These are phyloP conservation scores for Boletus vermiculosoides DNA, from an alignment of 768 basidiomycete genomes.

Conservation along the genomic window DNA sequence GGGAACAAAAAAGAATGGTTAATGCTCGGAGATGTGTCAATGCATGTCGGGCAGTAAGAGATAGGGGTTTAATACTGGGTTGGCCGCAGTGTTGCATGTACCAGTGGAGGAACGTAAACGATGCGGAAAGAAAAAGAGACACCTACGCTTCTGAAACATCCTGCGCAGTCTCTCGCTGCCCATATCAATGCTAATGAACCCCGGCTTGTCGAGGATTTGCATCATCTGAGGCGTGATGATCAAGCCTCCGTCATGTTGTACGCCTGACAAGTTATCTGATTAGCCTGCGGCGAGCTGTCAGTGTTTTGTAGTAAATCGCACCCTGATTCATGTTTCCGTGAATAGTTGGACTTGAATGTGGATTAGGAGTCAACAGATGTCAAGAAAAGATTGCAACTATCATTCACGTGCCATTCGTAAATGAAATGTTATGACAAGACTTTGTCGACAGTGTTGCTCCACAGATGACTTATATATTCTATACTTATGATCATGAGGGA, in stretches of 20 bases:
- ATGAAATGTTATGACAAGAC: neutral
- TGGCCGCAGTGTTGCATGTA: neutral
- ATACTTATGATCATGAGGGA: too few species aligned
- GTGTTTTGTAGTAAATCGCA: neutral
- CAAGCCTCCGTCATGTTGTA: constrained; percentile 22
- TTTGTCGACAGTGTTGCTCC: neutral
- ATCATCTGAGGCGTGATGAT: constrained; percentile 27
- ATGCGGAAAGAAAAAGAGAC: neutral
- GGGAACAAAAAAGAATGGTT: neutral
- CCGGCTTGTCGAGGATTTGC: constrained; percentile 25
- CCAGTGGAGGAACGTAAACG: neutral
- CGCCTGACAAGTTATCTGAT: constrained; percentile 9
- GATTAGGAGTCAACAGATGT: neutral
- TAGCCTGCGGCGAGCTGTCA: neutral
- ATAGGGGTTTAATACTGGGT: neutral
- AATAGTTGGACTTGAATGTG: neutral
- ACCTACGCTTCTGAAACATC: constrained; percentile 32
- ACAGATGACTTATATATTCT: neutral
- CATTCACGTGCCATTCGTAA: neutral
- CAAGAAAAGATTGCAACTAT: too few species aligned
- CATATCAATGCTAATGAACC: constrained; percentile 24
- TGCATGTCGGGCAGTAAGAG: neutral
- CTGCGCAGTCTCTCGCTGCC: constrained; percentile 28
- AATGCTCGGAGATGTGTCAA: neutral
- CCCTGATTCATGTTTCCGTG: constrained; percentile 12